These are phyloP conservation scores for Oryza punctata DNA, from an alignment of 176 grass and related monocot species.

Conservation along the genomic window DNA sequence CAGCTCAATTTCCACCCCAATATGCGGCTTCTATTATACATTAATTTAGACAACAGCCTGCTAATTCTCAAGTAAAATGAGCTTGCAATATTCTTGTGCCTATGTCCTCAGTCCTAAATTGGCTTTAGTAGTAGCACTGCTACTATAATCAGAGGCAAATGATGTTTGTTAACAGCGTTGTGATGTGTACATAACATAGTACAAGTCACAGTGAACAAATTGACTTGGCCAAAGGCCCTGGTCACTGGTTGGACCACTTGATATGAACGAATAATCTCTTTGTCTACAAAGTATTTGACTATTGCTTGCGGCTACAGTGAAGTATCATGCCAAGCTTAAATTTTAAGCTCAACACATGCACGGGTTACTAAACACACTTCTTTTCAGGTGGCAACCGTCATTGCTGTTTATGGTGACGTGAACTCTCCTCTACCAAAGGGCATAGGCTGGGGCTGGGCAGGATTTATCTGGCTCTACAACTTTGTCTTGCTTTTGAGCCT, in stretches of 20 bases:
- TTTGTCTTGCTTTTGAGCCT: not conserved
- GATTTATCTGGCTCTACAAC: conserved; percentile 14
- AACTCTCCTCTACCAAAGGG: not conserved
- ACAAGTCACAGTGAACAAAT: too few species aligned
- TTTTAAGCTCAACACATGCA: not conserved
- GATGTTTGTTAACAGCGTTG: not conserved
- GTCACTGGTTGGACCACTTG: not conserved
- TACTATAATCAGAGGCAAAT: not conserved
- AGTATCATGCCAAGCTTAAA: not conserved
- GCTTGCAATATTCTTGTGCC: not conserved
- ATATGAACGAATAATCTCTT: not conserved
- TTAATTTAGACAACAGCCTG: too few species aligned
- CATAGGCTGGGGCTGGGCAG: conserved; percentile 7
- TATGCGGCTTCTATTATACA: too few species aligned
- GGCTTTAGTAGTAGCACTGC: not conserved
- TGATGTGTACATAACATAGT: not conserved
- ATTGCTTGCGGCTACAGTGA: not conserved
- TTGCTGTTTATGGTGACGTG: conserved; percentile 10
- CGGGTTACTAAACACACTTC: not conserved
- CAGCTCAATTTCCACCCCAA: too few species aligned
- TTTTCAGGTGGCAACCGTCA: conserved; percentile 17
- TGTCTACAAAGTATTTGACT: not conserved
- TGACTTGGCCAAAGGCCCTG: not conserved
- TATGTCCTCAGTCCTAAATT: not conserved
- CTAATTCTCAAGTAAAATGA: too few species aligned